Percentiles rank a stretch among this genome's conserved stretches.
phyloP scores from a whole-genome alignment of 257 asterid genomes.

The Rehmannia glutinosa region DNA sequence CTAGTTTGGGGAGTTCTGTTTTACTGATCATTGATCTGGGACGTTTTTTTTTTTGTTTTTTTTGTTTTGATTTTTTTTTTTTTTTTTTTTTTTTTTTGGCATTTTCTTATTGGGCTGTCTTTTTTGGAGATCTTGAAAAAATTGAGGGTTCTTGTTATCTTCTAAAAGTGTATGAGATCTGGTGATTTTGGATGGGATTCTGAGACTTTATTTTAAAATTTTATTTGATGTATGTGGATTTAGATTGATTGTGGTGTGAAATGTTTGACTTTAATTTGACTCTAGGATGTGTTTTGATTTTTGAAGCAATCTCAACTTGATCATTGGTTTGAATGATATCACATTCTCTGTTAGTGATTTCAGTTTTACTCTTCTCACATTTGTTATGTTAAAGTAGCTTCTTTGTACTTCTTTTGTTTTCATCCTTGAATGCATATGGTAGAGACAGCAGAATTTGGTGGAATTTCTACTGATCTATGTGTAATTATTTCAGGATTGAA shows the following conservation, averaged over 20 bases:
- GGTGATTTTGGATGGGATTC: conserved; percentile 1
- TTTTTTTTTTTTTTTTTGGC: too few relatives aligned
- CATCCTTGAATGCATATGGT: too few relatives aligned
- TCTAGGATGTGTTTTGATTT: background rate
- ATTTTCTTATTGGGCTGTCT: background rate
- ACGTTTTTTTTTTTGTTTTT: background rate
- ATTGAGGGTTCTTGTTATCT: background rate
- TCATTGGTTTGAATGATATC: too few relatives aligned
- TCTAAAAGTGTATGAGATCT: conserved; percentile 16
- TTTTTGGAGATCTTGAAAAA: background rate
- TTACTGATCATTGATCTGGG: conserved; percentile 17
- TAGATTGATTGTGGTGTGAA: too few relatives aligned
- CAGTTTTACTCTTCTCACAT: too few relatives aligned
- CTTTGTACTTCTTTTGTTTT: background rate
- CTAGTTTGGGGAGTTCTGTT: conserved; percentile 14
- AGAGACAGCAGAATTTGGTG: too few relatives aligned
- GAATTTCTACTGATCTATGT: conserved; percentile 1
- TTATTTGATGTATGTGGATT: too few relatives aligned
- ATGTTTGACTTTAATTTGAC: background rate
- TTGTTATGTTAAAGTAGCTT: background rate
- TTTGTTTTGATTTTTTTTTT: too few relatives aligned
- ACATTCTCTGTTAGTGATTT: too few relatives aligned
- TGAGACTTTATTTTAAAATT: too few relatives aligned
- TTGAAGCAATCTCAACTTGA: too few relatives aligned
- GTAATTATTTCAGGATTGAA: conserved; percentile 32